Base-by-base conservation (phyloP, 2,329 filamentous ascomycete genomes). In the Dryadomyces quercivorus region DNA sequence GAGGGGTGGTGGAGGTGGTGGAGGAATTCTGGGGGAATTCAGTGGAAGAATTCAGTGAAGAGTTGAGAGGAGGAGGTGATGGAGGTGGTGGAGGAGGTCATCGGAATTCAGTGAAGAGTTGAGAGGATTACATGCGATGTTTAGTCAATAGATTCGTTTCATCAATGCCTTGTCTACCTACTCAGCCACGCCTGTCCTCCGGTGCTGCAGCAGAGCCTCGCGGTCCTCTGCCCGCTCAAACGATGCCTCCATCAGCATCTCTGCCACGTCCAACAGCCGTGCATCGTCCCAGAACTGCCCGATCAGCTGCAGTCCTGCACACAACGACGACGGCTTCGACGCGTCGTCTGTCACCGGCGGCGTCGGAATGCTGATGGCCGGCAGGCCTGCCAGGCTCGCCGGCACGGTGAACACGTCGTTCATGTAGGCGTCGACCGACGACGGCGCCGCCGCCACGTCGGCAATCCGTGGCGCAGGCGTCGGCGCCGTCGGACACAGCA, bases 351-450 rank as follows among this genome's bases (percentile, higher is more conserved):
- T 13, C 3, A 10, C 5, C 18, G 40, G 38, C 15, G 1, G 62
- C 57, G 20, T 58, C 57, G 93, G 92, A 12, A 98, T 75, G 61
- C 86, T 96, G 51, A 96, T 79, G 12, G 91, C 88, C 3, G 93
- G 93, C 54, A 98, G 72, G 0, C 93, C 93, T 0, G 92, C 93
- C 60, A 98, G 72, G 69, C 90, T 96, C 2, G 92, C 90, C 1
- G 93, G 93, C 1, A 98, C 92, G 0, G 93, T 97, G 63, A 97
- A 92, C 1, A 97, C 85, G 69, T 98, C 93, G 63, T 93, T 95
- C 74, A 87, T 86, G 65, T 96, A 97, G 1, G 79, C 79, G 62
- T 92, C 82, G n/a, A 95, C 70, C 10, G 77, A 73, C 48, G 70
- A 75, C 66, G 81, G 74, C 57, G 71, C 62, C 0, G 55, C 53